These are phyloP conservation scores for Penicillium subrubescens DNA, from an alignment of 495 filamentous ascomycete species.

Conservation along the genomic window DNA sequence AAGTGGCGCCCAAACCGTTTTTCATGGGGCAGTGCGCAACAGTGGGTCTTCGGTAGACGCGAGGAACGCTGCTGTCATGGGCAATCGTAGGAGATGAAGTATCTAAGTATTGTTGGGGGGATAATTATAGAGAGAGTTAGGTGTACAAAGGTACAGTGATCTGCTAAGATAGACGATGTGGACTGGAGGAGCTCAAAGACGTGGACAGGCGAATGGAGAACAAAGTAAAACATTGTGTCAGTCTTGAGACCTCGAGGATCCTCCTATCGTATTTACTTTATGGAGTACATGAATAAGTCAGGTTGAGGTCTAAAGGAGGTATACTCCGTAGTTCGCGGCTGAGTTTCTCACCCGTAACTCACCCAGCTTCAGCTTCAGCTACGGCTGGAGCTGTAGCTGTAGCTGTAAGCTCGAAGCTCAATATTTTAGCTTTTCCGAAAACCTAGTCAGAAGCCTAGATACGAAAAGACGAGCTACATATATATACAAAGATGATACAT, in stretches of 20 bases:
- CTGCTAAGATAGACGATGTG: not conserved
- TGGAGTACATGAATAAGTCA: not conserved
- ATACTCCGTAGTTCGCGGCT: not conserved
- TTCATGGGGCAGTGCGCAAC: conserved; percentile 20
- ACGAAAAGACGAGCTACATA: not conserved
- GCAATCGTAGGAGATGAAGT: not conserved
- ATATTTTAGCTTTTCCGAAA: not conserved
- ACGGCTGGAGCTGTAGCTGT: not conserved
- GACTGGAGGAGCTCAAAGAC: not conserved
- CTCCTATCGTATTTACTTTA: not conserved
- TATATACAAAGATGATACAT: not conserved
- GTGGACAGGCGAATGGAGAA: not conserved
- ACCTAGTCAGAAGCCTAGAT: not conserved
- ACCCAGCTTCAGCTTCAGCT: not conserved
- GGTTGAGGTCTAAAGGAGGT: too few relatives aligned
- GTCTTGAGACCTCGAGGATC: not conserved
- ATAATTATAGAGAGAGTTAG: not conserved
- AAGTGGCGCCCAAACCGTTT: conserved; percentile 24
- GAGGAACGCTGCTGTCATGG: conserved; percentile 27
- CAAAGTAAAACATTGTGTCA: conserved; percentile 1
- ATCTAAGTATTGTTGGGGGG: not conserved
- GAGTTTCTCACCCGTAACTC: not conserved
- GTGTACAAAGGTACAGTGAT: not conserved
- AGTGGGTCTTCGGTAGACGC: conserved; percentile 26
- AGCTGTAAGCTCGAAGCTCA: not conserved